Conservation (phyloP, 148 eudicot genomes). For the Rhododendron simsii region DNA sequence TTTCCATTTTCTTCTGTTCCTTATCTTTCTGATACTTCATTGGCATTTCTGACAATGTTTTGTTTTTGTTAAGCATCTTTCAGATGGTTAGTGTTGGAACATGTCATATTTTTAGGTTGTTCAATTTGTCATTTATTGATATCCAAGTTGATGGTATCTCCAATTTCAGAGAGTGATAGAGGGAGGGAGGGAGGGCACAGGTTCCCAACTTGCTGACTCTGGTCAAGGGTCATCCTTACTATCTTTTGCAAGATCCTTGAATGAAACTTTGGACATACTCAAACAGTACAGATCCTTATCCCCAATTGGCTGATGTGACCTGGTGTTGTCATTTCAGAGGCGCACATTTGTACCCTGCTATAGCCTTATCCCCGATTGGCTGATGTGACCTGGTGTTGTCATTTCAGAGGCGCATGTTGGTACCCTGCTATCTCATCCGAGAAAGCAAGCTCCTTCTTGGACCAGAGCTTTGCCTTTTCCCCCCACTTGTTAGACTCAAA, state of each 20-base stretch:
- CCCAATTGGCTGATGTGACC: not conserved
- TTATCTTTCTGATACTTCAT: not conserved
- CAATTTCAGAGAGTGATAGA: not conserved
- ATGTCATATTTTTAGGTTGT: not conserved
- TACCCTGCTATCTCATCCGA: not conserved
- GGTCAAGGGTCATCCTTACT: not conserved
- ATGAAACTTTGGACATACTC: not conserved
- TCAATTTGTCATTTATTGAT: not conserved
- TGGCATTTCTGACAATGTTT: conserved; percentile 1
- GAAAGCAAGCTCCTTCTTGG: not conserved
- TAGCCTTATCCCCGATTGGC: too few relatives aligned
- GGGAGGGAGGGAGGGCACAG: not conserved
- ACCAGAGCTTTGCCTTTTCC: not conserved
- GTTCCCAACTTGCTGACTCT: not conserved
- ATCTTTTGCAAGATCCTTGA: not conserved
- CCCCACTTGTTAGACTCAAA: not conserved
- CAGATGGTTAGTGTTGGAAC: not conserved
- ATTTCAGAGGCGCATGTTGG: too few relatives aligned
- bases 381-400: too few relatives aligned
- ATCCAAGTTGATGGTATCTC: not conserved
- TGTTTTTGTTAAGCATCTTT: not conserved
- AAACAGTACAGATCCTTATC: not conserved
- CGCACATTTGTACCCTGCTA: too few relatives aligned
- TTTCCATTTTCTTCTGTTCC: not conserved
- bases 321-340: not conserved